Conservation (phyloP, 192 early-diverging fungal species). For the Spinellus fusiger region DNA sequence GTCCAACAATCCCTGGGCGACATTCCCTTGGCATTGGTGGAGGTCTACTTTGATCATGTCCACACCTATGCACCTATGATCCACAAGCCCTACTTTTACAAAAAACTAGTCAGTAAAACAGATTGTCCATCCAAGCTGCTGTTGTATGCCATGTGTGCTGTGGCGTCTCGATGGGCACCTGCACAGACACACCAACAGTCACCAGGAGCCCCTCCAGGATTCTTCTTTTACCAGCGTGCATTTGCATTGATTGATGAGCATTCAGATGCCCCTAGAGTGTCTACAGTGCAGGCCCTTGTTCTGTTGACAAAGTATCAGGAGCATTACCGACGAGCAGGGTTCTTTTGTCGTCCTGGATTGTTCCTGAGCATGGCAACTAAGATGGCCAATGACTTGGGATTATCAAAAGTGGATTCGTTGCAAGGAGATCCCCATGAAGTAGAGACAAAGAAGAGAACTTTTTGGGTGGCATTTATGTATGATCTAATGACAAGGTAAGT, state of each 20-base stretch:
- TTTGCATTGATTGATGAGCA: conserved; percentile 39
- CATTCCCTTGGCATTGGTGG: conserved; percentile 13
- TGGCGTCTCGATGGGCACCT: conserved; percentile 40
- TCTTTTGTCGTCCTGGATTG: conserved; percentile 44
- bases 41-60: conserved; percentile 46
- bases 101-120: conserved; percentile 37
- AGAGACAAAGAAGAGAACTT: conserved; percentile 25
- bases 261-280: conserved; percentile 42
- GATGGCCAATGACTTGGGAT: conserved; percentile 23
- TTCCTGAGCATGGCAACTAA: conserved; percentile 29
- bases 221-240: conserved; percentile 20
- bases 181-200: not conserved
- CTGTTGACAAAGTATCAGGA: conserved; percentile 52
- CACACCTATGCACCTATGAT: conserved; percentile 50
- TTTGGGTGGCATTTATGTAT: conserved; percentile 27
- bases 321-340: conserved; percentile 36
- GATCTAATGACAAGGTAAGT: conserved; percentile 33
- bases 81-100: conserved; percentile 44
- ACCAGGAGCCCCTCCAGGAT: conserved; percentile 7
- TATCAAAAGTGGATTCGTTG: conserved; percentile 8
- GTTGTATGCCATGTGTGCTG: conserved; percentile 48
- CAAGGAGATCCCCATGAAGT: conserved; percentile 2
- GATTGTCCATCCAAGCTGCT: conserved; percentile 46
- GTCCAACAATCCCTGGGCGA: not conserved
- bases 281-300: conserved; percentile 46